Base-by-base conservation (phyloP, 129 eudicot species). In the Ambrosia artemisiifolia region DNA sequence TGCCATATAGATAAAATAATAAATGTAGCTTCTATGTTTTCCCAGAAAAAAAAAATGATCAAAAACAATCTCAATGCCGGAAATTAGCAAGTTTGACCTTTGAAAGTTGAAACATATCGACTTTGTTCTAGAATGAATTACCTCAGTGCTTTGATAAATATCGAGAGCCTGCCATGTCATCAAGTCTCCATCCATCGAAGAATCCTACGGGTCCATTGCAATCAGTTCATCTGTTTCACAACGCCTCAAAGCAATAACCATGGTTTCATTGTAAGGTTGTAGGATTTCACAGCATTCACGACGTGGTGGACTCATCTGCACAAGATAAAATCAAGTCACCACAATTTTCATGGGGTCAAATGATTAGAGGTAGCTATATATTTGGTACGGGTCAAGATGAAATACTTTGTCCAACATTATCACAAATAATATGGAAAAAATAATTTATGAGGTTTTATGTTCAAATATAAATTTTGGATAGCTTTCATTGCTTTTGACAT, bases 201-300 rank as follows among this genome's bases (percentile, higher is more conserved):
- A 55, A 67, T 60, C 74, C 34, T 84, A 77, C 19, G 69, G 50
- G 66, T 46, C 60, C 97, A 91, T 91, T 33, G 92, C 80, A 50
- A 91, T 84, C 81, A 88, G 49, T 77, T 91, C 97, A 76, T 80
- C 80, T 11, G 56, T 42, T 66, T 82, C 85, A 72, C 97, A 88
- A 48, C 75, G 77, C 68, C 90, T 80, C 47, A 91, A 84, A 63
- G 67, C 83, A 75, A 88, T 67, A 16, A 54, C 82, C 84, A 88
- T 83, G 48, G 82, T 80, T 69, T 78, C 79, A 35, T 61, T 78
- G 46, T 74, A 82, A 65, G 80, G 67, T 19, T 75, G 82, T 40
- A 67, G 51, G 67, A 88, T 79, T 74, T 84, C 87, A 75, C 97
- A 91, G 79, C 97, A 91, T 33, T 80, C 83, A 57, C 97, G 92